A percentile compares a stretch with the other conserved stretches of the same genome.
These are phyloP conservation scores for Akanthomyces lecanii DNA, from an alignment of 2,329 filamentous ascomycete species.

Conservation along the genomic window DNA sequence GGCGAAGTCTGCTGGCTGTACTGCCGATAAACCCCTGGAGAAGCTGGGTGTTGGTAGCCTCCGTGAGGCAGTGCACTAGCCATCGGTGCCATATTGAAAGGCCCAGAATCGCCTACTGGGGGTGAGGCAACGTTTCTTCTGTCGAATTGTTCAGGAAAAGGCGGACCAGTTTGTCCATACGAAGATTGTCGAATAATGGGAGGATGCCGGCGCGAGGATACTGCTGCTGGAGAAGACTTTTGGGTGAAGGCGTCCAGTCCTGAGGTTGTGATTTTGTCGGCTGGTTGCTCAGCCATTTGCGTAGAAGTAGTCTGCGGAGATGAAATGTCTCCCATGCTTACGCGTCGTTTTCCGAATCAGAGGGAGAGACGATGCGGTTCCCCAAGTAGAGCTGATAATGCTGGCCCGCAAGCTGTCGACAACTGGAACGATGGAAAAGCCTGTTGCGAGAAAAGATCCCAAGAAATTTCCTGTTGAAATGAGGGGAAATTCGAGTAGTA, in stretches of 20 bases:
- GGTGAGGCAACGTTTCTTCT: conserved; percentile 25
- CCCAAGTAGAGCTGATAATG: background rate
- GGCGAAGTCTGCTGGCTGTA: conserved; percentile 28
- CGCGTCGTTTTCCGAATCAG: background rate
- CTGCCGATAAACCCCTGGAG: conserved; percentile 26
- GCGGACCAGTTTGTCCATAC: conserved; percentile 26
- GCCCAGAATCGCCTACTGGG: conserved; percentile 17
- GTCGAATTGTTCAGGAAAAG: conserved; percentile 36
- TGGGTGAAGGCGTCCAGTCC: background rate
- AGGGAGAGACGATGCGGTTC: background rate
- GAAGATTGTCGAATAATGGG: background rate
- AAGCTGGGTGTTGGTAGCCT: conserved; percentile 29
- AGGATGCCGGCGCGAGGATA: background rate
- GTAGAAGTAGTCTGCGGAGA: conserved; percentile 1
- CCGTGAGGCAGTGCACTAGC: conserved; percentile 35
- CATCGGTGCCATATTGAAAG: conserved; percentile 41
- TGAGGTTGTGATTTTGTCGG: background rate
- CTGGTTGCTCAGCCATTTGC: background rate
- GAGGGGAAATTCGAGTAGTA: no score
- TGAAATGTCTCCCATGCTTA: conserved; percentile 9
- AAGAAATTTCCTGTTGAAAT: background rate
- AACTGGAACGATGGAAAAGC: no score
- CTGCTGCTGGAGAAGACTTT: background rate
- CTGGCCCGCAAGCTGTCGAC: background rate
- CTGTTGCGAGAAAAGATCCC: background rate